Base-by-base conservation (phyloP, 306 rosid species). In the Cucurbita ficifolia region DNA sequence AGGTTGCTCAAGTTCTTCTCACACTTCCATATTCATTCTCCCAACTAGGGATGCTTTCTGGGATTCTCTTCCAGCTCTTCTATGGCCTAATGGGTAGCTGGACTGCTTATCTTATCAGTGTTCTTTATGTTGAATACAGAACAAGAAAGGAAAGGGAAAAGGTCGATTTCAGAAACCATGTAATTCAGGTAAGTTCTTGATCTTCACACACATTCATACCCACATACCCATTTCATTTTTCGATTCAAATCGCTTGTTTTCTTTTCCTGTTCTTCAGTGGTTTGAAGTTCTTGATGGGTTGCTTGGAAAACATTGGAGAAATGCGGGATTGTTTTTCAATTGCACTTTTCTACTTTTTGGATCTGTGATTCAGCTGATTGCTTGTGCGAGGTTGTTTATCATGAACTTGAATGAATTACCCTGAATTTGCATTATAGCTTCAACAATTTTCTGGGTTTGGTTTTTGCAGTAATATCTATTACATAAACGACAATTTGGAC, bases 201-300 rank as follows among this genome's bases (percentile, higher is more conserved):
- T 17, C 39, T 51, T 67, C 38, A 13, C 22, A 2, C 59, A 0
- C 59, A 10, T 42, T 17, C 5, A 2, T 5, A 12, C 2, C 12
- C 67, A 36, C 2, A 61, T 8, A 38, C 70, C 17, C 70, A 63
- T 39, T 19, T 29, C 8, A 22, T 43, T 36, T 46, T 57, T 39
- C 51, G 51, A 49, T 73, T 74, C 74, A 40, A 62, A 79, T 36
- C 45, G 4, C 14, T 51, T 63, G 24, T 64, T 39, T 72, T 7
- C 59, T 76, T 59, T 49, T 35, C 8, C 38, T 22, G 33, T 29
- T 78, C 33, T 73, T 55, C 82, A 94, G 99, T 94, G 99, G 99
- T 91, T 94, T 83, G 99, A 94, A 83, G 99, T 94, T 77, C 96
- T 94, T 59, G 99, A 94, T 75, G 99, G 99, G 58, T 93, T 94